These are phyloP conservation scores for Podila epicladia DNA, from an alignment of 192 early-diverging fungal genomes.

Conservation along the genomic window DNA sequence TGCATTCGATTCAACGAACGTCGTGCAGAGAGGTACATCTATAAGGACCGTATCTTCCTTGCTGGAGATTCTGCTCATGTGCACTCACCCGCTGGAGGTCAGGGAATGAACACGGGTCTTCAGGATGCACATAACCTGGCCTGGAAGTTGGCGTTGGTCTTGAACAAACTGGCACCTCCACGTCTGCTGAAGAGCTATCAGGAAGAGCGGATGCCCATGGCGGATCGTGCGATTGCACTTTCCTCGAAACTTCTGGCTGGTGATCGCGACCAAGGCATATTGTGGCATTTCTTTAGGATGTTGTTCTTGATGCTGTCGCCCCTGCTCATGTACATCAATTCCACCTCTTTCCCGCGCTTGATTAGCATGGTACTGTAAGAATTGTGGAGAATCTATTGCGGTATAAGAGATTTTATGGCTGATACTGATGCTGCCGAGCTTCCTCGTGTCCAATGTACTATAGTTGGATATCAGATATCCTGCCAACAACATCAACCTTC, in stretches of 20 bases:
- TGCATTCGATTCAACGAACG: slow-evolving; percentile 36
- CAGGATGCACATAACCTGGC: slow-evolving; percentile 56
- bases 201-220: slow-evolving; percentile 32
- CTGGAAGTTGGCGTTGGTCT: slow-evolving; percentile 57
- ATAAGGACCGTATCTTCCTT: slow-evolving; percentile 52
- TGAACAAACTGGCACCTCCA: slow-evolving; percentile 10
- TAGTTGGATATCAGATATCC: neutral
- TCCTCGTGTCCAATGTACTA: neutral
- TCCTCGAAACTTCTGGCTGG: no score
- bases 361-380: no score
- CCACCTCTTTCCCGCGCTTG: no score
- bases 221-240: slow-evolving; percentile 16
- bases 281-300: no score
- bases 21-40: slow-evolving; percentile 9
- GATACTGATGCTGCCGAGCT: neutral
- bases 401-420: neutral
- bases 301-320: no score
- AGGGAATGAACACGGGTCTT: slow-evolving; percentile 54
- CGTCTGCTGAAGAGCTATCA: slow-evolving; percentile 26
- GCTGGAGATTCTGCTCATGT: slow-evolving; percentile 60
- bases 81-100: slow-evolving; percentile 52
- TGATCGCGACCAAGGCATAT: no score
- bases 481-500: neutral
- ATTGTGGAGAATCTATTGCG: no score
- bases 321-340: no score